Evolutionary conservation across 768 basidiomycete species (phyloP).

Genomic region (Boletus bicolor): DNA sequence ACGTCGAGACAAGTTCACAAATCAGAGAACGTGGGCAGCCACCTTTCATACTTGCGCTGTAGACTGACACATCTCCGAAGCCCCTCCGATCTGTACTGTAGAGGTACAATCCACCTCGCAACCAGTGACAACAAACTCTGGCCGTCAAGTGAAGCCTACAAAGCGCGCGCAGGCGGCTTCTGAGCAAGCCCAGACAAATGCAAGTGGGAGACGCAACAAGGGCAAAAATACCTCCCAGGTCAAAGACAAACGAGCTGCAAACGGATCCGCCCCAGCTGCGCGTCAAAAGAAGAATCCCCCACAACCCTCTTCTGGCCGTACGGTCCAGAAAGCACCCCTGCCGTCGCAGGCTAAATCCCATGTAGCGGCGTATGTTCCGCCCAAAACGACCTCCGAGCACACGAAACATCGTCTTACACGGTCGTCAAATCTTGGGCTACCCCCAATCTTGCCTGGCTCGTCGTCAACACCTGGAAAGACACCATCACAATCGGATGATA

Average conservation of each 20-base stretch:
- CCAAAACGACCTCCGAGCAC: not conserved
- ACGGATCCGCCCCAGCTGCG: not conserved
- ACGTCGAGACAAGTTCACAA: slow-evolving; percentile 23
- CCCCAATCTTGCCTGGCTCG: not conserved
- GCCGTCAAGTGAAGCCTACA: slow-evolving; percentile 23
- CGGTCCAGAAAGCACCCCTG: not conserved
- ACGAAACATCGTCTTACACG: not conserved
- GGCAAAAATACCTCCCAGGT: not conserved
- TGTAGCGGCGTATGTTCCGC: not conserved
- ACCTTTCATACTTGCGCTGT: not conserved
- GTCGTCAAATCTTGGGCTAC: slow-evolving; percentile 16
- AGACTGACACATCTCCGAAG: slow-evolving; percentile 13
- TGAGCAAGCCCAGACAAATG: not conserved
- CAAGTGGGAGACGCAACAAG: not conserved
- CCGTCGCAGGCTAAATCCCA: not conserved
- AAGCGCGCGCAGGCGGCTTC: slow-evolving; percentile 17
- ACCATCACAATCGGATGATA: not conserved
- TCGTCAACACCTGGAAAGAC: not conserved
- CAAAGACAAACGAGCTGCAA: not conserved
- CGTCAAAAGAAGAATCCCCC: not conserved
- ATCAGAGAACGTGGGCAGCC: slow-evolving; percentile 26
- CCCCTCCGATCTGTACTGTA: slow-evolving; percentile 5
- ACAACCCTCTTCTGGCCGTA: not conserved
- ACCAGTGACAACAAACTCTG: slow-evolving; percentile 21
- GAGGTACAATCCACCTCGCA: slow-evolving; percentile 1